Evolutionary conservation across 441 rosid genomes (phyloP), one percentile per base, ranked within the genome.

Genomic region (California macrophylla): DNA sequence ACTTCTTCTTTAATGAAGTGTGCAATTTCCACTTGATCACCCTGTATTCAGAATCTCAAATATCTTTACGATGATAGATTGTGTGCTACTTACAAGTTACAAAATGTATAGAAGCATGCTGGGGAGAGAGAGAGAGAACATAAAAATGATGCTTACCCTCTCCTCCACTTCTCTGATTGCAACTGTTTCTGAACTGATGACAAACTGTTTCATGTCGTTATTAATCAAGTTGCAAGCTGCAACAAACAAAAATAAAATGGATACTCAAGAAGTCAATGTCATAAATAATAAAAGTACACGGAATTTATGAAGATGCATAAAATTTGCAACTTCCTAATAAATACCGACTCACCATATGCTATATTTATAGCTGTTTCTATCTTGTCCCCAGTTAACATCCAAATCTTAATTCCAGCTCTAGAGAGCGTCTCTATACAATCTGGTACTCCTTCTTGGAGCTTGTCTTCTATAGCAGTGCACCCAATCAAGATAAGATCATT

Each of bases 381-480:
- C 82, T 96, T 93, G 82, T 93, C 99, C 72, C 99, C 99, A 68
- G 98, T 93, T 75, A 96, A 80, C 77, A 96, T 87, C 99, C 99
- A 96, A 71, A 96, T 91, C 87, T 96, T 96, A 75, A 96, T 96
- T 76, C 99, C 99, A 77, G 99, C 99, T 83, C 84, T 88, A 42
- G 97, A 82, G 79, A 96, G 97, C 75, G 97, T 96, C 83, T 96
- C 93, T 76, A 96, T 96, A 82, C 99, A 96, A 80, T 71, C 74
- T 64, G 99, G 99, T 28, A 96, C 99, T 74, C 98, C 99, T 84
- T 96, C 99, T 81, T 96, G 99, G 83, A 96, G 98, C 74, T 96
- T 96, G 83, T 96, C 99, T 87, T 96, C 99, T 79, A 96, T 96
- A 21, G 99, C 99, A 74, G 99, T 96, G 77, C 85, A 77, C 34